phyloP scores from a whole-genome alignment of 1,284 basidiomycete genomes.

The Fomitopsis betulina region DNA sequence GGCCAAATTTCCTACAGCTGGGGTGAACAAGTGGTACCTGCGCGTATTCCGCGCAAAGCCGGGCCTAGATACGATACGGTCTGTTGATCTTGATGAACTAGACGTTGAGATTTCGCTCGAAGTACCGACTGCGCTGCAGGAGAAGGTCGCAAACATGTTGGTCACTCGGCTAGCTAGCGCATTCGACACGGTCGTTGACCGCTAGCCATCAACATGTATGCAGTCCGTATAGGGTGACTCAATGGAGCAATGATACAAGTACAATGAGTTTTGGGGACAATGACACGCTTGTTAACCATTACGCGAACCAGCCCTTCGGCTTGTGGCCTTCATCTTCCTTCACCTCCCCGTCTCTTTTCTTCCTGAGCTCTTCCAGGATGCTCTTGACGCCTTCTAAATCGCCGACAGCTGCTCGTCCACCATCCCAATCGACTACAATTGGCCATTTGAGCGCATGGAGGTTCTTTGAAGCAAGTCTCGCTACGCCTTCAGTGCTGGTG shows the following conservation, averaged over 20 bases:
- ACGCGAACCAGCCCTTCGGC: constrained; percentile 9
- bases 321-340: not conserved
- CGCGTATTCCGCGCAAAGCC: constrained; percentile 28
- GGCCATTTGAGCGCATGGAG: constrained; percentile 61
- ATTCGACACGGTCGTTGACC: too few species aligned
- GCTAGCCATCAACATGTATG: too few species aligned
- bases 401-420: constrained; percentile 60
- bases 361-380: constrained; percentile 59
- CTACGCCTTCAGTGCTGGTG: constrained; percentile 40
- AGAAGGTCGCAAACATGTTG: not conserved
- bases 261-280: not conserved
- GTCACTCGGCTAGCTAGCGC: not conserved
- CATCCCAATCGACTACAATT: constrained; percentile 74
- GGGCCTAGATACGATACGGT: not conserved
- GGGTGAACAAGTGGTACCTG: constrained; percentile 22
- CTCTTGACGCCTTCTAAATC: constrained; percentile 61
- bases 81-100: not conserved
- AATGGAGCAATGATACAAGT: not conserved
- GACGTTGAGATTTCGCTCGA: not conserved
- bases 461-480: constrained; percentile 46
- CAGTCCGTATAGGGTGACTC: too few species aligned
- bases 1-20: constrained; percentile 21
- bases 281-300: not conserved
- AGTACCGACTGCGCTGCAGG: not conserved
- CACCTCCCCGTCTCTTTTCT: constrained; percentile 56